Conservation (phyloP, 2,329 filamentous ascomycete genomes). For the Clathrospora elynae region DNA sequence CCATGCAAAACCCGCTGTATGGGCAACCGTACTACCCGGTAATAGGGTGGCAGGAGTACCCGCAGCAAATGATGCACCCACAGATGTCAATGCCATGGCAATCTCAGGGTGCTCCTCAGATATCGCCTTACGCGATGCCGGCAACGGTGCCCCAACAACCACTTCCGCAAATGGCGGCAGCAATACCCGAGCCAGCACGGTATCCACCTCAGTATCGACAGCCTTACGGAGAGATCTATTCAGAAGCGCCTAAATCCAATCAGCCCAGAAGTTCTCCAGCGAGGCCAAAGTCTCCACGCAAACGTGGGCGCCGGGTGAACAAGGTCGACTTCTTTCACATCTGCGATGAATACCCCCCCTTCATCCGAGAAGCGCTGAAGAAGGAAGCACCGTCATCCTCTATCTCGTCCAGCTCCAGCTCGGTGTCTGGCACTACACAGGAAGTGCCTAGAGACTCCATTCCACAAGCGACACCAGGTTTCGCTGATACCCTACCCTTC, state of each 20-base stretch:
- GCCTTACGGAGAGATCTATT: conserved; percentile 1
- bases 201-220: conserved; percentile 5
- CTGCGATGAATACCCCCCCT: conserved; percentile 27
- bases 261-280: not conserved
- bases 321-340: conserved; percentile 30
- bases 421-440: conserved; percentile 17
- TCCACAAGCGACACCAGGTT: conserved; percentile 16
- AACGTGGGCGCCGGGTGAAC: not conserved
- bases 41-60: not conserved
- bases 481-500: conserved; percentile 9
- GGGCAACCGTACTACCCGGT: conserved; percentile 2
- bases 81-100: conserved; percentile 4
- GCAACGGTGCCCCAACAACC: not conserved
- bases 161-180: not conserved
- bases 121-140: conserved; percentile 1
- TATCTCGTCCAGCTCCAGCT: conserved; percentile 18
- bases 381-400: conserved; percentile 10
- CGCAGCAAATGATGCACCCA: not conserved
- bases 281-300: not conserved
- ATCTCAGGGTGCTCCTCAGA: conserved; percentile 1
- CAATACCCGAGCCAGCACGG: conserved; percentile 5
- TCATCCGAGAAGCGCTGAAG: conserved; percentile 20
- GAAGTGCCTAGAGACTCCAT: conserved; percentile 30
- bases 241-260: conserved; percentile 4
- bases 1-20: conserved; percentile 4